A percentile compares a stretch with the other conserved stretches of the same genome.
Evolutionary conservation across 148 eudicot genomes (phyloP).

Genomic region (Bassia scoparia): DNA sequence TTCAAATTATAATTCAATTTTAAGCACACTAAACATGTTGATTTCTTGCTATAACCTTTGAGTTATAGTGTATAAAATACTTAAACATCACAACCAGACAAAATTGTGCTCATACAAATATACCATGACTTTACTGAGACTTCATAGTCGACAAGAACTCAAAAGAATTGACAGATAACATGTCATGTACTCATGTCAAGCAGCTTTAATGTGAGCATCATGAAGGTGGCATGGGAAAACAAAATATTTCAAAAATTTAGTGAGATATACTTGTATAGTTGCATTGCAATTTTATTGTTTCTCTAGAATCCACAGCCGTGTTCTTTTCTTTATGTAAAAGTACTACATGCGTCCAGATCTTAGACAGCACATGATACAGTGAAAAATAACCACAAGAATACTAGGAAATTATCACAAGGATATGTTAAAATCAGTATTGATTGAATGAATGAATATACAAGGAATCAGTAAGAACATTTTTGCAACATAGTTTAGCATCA

Average conservation of each 20-base stretch:
- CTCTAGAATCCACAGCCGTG: neutral
- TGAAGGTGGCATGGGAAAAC: neutral
- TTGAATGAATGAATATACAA: no score
- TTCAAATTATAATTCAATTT: neutral
- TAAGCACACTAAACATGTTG: neutral
- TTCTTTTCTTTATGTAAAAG: neutral
- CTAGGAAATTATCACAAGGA: no score
- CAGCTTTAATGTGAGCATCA: neutral
- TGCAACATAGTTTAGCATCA: no score
- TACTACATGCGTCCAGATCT: neutral
- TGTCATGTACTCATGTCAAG: neutral
- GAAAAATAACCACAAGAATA: no score
- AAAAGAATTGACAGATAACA: neutral
- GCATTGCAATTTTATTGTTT: neutral
- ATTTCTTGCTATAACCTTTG: neutral
- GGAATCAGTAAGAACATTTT: neutral
- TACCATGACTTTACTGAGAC: neutral
- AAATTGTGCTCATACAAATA: neutral
- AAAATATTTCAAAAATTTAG: neutral
- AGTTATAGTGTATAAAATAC: neutral
- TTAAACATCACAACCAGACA: neutral
- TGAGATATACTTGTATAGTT: neutral
- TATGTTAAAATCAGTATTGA: no score
- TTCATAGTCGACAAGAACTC: neutral
- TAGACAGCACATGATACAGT: neutral